Base-by-base conservation (phyloP, 2,329 filamentous ascomycete genomes). In the Neonectria faginata region DNA sequence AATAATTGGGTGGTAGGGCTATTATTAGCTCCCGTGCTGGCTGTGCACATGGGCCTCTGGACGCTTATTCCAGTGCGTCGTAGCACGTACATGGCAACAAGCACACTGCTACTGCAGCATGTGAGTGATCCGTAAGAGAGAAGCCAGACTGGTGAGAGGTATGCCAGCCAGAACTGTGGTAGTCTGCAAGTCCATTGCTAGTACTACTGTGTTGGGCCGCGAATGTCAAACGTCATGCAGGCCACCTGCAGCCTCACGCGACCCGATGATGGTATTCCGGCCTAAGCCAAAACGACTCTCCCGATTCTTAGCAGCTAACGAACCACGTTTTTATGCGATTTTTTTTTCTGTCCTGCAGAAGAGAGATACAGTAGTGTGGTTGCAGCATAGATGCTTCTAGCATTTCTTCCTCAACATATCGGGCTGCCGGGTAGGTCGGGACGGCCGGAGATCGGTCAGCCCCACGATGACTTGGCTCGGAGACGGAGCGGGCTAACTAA, bases 211-310 rank as follows among this genome's bases (percentile, higher is more conserved):
- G 9, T 20, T 25, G 56, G 39, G 27, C 8, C 52, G 50, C 42
- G 33, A 47, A 60, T 61, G 62, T 47, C 52, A 60, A 64, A 56
- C 45, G 57, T 55, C 51, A 60, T 64, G 62, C 62, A 64, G 51
- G 51, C 56, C 60, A 33, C 51, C 44, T 60, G 56, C 56, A 60
- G 55, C 50, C 50, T 63, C 61, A 63, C 55, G 55, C 60, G 55
- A 63, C 42, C 39, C 54, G 41, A 50, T 36, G n/a, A 54, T 47
- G 39, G 51, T 22, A 44, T 45, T 57, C 36, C 27, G 36, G 59
- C 36, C 44, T 48, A 62, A 52, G 39, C 33, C n/a, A 47, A 59
- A 33, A 64, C 44, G 29, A 36, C 33, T 44, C n/a, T 48, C 22
- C 20, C 31, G 22, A 59, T 20, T 59, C 29, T 2, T 29, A 36